Conservation (phyloP, 768 basidiomycete genomes). For the Rhodotorula graminis region DNA sequence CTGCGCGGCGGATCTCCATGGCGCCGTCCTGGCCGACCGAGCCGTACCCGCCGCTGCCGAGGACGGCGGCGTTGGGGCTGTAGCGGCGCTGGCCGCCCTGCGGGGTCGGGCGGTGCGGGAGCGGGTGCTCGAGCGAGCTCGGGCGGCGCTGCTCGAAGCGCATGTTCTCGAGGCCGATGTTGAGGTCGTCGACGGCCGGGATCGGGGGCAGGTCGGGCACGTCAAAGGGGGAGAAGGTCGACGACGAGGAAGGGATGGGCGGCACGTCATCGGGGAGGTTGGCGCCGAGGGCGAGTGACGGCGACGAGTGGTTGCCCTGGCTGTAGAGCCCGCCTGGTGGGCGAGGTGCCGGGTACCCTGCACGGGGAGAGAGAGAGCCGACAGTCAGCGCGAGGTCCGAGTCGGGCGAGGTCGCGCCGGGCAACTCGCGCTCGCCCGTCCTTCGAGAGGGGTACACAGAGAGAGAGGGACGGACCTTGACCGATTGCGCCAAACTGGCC, state of each 20-base stretch:
- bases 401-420: too few species aligned
- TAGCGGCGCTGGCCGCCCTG: constrained; percentile 1
- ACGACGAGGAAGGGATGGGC: constrained; percentile 1
- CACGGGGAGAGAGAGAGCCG: background rate
- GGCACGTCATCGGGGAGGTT: background rate
- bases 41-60: background rate
- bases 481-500: constrained; percentile 33
- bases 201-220: constrained; percentile 19
- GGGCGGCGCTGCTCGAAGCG: constrained; percentile 26
- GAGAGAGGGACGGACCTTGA: constrained; percentile 8
- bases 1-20: constrained; percentile 31
- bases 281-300: constrained; percentile 18
- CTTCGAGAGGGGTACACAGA: too few species aligned
- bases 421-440: background rate
- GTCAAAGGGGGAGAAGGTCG: constrained; percentile 26
- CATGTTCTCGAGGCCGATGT: constrained; percentile 36
- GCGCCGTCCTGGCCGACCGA: constrained; percentile 28
- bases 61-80: constrained; percentile 3
- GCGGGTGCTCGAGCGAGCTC: background rate
- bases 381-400: background rate
- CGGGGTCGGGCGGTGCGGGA: background rate
- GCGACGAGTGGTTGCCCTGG: constrained; percentile 36
- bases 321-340: constrained; percentile 28
- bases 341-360: constrained; percentile 1
- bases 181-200: constrained; percentile 36